Conservation (phyloP, 179 eudicot genomes). For the Pouteria campechiana region DNA sequence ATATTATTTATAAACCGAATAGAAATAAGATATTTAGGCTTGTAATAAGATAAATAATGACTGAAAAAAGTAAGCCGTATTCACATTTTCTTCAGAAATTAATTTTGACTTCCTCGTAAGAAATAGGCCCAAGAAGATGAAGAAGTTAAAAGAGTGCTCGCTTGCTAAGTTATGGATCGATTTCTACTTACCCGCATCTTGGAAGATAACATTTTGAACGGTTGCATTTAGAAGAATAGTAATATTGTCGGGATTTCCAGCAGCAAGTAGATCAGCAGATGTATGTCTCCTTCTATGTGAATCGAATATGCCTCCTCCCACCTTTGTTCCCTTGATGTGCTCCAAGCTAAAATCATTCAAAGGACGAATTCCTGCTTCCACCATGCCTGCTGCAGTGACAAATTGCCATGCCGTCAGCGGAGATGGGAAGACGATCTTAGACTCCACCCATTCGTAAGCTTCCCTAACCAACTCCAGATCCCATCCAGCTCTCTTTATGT, state of each 20-base stretch:
- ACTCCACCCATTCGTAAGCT: conserved; percentile 88
- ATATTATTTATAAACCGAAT: too few relatives aligned
- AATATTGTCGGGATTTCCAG: conserved; percentile 40
- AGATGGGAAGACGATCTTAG: conserved; percentile 62
- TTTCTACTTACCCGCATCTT: too few relatives aligned
- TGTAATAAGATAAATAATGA: too few relatives aligned
- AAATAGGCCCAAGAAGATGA: conserved; percentile 50
- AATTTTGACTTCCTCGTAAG: too few relatives aligned
- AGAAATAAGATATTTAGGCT: too few relatives aligned
- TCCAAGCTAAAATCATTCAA: conserved; percentile 64
- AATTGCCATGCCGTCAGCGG: conserved; percentile 66
- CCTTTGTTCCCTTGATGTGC: conserved; percentile 65
- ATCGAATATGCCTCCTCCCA: conserved; percentile 84
- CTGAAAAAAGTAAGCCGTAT: too few relatives aligned
- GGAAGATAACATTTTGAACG: too few relatives aligned
- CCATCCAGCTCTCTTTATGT: not conserved
- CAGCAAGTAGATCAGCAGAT: conserved; percentile 66
- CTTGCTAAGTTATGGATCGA: too few relatives aligned
- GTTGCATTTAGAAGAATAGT: conserved; percentile 57
- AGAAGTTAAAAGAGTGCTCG: conserved; percentile 42
- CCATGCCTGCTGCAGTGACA: conserved; percentile 50
- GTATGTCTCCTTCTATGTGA: conserved; percentile 54
- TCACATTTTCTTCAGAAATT: too few relatives aligned
- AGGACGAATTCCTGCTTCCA: conserved; percentile 66
- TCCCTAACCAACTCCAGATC: not conserved